Base-by-base conservation (phyloP, 768 basidiomycete genomes). In the Asterophora lycoperdoides region DNA sequence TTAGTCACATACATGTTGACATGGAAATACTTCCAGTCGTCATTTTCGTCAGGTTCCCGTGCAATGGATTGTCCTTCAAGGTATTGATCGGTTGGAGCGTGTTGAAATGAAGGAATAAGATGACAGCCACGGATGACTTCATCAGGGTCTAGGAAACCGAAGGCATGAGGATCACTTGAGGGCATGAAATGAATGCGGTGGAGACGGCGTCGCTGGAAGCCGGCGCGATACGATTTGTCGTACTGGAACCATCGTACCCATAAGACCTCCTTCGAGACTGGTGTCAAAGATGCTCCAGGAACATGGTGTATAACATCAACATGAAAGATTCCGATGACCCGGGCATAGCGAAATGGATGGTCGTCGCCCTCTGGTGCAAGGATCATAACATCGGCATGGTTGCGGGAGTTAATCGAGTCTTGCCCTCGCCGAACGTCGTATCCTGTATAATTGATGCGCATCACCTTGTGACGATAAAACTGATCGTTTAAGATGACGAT, bases 401-500 rank as follows among this genome's bases (percentile, higher is more conserved):
- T 64, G 0, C 49, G 19, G 4, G 63, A 55, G 28, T 70, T 68
- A 28, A 74, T 53, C 0, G 55, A 40, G 44, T 75, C 70, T 49
- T 73, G 67, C 6, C 52, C 50, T 0, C 64, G 59, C 5, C 60
- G 63, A 30, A 68, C 43, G 51, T 72, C 66, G 55, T 72, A 74
- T 4, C 66, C 67, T 0, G 69, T 71, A 43, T 69, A 70, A 54
- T 69, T 67, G 29, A 72, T 35, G 0, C 63, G 59, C 4, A 70
- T 14, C 11, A 56, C 49, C 33, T 59, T 58, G 48, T 65, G 63
- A 10, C 5, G 29, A 35, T 53, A 68, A 19, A 63, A 48, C 37
- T 11, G 49, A 49, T 52, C 57, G 28, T 48, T 36, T 3, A 29
- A 46, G 30, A 56, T 39, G 6, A 6, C 10, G 19, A 55, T 36